phyloP scores from a whole-genome alignment of 805 yeast genomes.

The Saccharomyces kudriavzevii region DNA sequence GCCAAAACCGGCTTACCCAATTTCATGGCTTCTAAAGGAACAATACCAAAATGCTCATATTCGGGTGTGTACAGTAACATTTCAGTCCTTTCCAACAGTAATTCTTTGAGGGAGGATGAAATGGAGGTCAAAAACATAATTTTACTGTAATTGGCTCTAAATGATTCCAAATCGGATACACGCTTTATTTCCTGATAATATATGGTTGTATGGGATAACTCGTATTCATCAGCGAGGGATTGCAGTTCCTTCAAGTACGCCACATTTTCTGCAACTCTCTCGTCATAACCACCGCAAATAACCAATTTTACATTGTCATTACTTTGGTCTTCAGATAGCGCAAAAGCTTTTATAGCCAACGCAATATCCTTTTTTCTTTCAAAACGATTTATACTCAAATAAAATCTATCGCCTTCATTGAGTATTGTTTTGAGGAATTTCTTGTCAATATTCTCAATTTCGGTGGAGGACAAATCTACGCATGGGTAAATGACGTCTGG shows the following conservation, averaged over 20 bases:
- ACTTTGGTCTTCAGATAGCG: conserved; percentile 30
- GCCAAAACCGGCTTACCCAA: conserved; percentile 79
- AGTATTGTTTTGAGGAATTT: conserved; percentile 14
- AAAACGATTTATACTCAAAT: conserved; percentile 79
- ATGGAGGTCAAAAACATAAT: conserved; percentile 79
- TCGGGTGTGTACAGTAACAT: conserved; percentile 81
- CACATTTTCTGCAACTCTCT: conserved; percentile 65
- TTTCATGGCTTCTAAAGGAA: conserved; percentile 92
- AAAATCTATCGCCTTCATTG: conserved; percentile 27
- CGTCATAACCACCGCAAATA: conserved; percentile 88
- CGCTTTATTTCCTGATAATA: conserved; percentile 22
- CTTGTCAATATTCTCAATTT: conserved; percentile 9
- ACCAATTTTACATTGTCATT: conserved; percentile 42
- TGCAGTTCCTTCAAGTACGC: conserved; percentile 58
- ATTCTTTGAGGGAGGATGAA: conserved; percentile 53
- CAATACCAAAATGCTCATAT: conserved; percentile 94
- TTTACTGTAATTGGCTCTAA: conserved; percentile 33
- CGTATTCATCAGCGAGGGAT: conserved; percentile 37
- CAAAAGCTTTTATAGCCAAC: conserved; percentile 66
- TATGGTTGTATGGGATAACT: conserved; percentile 40
- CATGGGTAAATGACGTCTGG: conserved; percentile 45
- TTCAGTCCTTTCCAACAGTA: conserved; percentile 48
- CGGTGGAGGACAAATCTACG: conserved; percentile 43
- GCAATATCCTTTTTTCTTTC: conserved; percentile 79
- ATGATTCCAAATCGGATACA: conserved; percentile 10